phyloP scores from a whole-genome alignment of 495 filamentous ascomycete species.

The Xylaria curta region DNA sequence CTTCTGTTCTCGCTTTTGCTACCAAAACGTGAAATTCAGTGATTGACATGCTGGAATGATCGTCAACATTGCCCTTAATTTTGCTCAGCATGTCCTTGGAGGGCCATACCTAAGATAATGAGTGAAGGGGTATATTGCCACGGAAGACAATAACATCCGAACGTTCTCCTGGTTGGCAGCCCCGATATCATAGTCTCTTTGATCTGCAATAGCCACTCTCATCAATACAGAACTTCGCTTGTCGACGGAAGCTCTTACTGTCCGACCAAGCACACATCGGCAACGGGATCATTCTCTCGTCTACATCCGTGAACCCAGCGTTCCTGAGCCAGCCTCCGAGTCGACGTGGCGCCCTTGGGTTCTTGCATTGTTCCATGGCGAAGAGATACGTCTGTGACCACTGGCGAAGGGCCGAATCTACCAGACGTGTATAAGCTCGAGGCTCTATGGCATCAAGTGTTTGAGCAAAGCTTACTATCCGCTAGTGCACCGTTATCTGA shows the following conservation, averaged over 20 bases:
- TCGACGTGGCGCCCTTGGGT: conserved; percentile 70
- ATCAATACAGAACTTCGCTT: conserved; percentile 14
- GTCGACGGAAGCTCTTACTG: conserved; percentile 53
- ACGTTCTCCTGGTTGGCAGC: conserved; percentile 65
- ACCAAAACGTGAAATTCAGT: conserved; percentile 69
- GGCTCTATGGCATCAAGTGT: conserved; percentile 19
- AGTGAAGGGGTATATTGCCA: conserved; percentile 68
- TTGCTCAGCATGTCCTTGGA: not conserved
- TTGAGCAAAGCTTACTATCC: conserved; percentile 49
- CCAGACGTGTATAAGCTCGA: conserved; percentile 17
- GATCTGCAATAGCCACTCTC: conserved; percentile 53
- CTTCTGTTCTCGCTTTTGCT: conserved; percentile 70
- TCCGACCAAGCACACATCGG: conserved; percentile 78
- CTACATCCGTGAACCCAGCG: conserved; percentile 78
- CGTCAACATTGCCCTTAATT: conserved; percentile 14
- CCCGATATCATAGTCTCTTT: conserved; percentile 68
- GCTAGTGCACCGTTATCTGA: conserved; percentile 87
- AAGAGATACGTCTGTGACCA: conserved; percentile 75
- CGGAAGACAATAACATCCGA: conserved; percentile 63
- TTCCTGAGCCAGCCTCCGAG: conserved; percentile 66
- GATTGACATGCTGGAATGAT: conserved; percentile 64
- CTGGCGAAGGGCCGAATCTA: conserved; percentile 71
- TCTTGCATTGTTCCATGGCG: conserved; percentile 70
- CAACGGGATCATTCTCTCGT: conserved; percentile 69
- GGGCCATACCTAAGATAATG: conserved; percentile 47